Evolutionary conservation across 169 alveolate species (phyloP).

Genomic region (Plasmodium knowlesi): DNA sequence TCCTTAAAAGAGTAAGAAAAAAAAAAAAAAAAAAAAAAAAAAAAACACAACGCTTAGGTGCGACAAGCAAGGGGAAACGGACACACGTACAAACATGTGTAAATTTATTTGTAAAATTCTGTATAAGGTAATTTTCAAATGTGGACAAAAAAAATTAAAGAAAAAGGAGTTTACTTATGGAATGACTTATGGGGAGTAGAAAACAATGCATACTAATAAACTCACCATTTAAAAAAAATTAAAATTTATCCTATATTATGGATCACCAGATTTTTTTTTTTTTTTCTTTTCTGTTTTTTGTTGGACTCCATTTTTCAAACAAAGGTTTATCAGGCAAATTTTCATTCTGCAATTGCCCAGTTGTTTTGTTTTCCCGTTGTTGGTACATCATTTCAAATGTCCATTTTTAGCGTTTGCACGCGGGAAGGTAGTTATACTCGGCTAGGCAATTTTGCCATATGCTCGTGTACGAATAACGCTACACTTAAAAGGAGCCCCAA

Average conservation of each 20-base stretch:
- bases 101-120: neutral
- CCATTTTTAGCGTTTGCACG: neutral
- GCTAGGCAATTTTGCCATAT: neutral
- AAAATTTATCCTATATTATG: neutral
- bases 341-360: neutral
- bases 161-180: neutral
- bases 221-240: neutral
- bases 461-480: neutral
- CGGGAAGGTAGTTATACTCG: neutral
- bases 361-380: neutral
- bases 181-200: neutral
- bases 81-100: neutral
- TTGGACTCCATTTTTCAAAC: neutral
- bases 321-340: neutral
- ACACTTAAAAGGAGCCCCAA: neutral
- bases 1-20: neutral
- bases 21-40: slow-evolving; percentile 14
- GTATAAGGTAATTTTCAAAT: neutral
- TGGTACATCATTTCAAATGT: neutral
- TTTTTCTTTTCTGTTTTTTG: neutral
- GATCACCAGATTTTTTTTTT: neutral
- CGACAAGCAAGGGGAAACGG: neutral
- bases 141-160: neutral
- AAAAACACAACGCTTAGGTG: neutral
- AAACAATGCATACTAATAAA: neutral